Percentiles rank a stretch among this genome's conserved stretches.
Conservation (phyloP, 2,329 filamentous ascomycete species). For the Moelleriella libera region DNA sequence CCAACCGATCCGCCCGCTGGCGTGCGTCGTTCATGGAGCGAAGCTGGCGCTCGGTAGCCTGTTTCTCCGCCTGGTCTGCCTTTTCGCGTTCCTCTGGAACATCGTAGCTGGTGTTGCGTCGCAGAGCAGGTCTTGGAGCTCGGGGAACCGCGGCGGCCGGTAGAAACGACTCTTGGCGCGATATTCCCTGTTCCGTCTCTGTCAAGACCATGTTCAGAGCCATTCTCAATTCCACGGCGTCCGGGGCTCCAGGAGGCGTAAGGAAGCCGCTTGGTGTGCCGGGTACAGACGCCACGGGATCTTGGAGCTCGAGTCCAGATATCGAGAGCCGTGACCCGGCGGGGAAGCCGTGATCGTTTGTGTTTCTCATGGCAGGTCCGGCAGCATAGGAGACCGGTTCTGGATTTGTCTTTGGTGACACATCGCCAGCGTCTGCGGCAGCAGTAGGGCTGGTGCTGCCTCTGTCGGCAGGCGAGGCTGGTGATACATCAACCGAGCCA, state of each 20-base stretch:
- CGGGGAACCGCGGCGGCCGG: conserved; percentile 4
- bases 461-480: conserved; percentile 3
- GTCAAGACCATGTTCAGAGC: conserved; percentile 24
- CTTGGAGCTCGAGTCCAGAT: background rate
- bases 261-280: conserved; percentile 7
- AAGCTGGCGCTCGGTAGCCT: conserved; percentile 20
- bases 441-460: conserved; percentile 8
- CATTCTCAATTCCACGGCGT: conserved; percentile 21
- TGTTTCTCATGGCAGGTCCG: background rate
- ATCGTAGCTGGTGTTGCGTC: conserved; percentile 28
- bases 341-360: background rate
- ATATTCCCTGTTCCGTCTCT: conserved; percentile 13
- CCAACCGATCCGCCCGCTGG: conserved; percentile 22
- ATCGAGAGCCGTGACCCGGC: background rate
- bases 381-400: background rate
- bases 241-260: conserved; percentile 19
- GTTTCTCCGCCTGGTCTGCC: conserved; percentile 23
- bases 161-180: conserved; percentile 5
- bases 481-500: conserved; percentile 3
- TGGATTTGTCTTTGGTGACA: background rate
- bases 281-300: background rate
- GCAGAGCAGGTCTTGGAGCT: conserved; percentile 21
- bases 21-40: conserved; percentile 25
- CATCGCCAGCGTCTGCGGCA: background rate
- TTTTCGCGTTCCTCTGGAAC: conserved; percentile 23